A percentile compares a stretch with the other conserved stretches of the same genome.
phyloP scores from a whole-genome alignment of 169 alveolate species.

The Eimeria acervulina region DNA sequence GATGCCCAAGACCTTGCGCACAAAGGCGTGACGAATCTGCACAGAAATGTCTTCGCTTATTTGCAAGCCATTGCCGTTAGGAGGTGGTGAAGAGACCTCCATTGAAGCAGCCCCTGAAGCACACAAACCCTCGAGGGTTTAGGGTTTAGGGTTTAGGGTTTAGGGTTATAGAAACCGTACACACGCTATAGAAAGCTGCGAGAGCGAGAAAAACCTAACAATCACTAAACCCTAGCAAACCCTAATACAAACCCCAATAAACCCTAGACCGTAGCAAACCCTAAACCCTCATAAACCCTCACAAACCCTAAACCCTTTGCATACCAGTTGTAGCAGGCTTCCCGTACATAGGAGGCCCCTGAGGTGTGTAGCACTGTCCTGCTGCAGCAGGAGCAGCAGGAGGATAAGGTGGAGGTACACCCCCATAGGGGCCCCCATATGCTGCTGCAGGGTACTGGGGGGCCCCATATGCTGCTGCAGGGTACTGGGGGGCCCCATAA shows the following conservation, averaged over 20 bases:
- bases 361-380: background rate
- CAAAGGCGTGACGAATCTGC: conserved; percentile 83
- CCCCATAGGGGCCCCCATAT: conserved; percentile 31
- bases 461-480: background rate
- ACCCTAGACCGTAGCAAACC: background rate
- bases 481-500: background rate
- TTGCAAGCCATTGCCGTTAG: background rate
- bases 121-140: background rate
- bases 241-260: background rate
- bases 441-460: conserved; percentile 5
- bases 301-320: conserved; percentile 29
- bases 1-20: conserved; percentile 79
- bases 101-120: background rate
- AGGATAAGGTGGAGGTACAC: conserved; percentile 17
- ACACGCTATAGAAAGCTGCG: too few species aligned
- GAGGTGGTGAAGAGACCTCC: background rate
- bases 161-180: too few species aligned
- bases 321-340: background rate
- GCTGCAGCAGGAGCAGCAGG: conserved; percentile 27
- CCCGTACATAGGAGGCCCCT: conserved; percentile 1
- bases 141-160: too few species aligned
- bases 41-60: conserved; percentile 48
- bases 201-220: too few species aligned
- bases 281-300: background rate
- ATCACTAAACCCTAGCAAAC: background rate